Conservation (phyloP, 2,329 filamentous ascomycete species). For the Colletotrichum sp. region DNA sequence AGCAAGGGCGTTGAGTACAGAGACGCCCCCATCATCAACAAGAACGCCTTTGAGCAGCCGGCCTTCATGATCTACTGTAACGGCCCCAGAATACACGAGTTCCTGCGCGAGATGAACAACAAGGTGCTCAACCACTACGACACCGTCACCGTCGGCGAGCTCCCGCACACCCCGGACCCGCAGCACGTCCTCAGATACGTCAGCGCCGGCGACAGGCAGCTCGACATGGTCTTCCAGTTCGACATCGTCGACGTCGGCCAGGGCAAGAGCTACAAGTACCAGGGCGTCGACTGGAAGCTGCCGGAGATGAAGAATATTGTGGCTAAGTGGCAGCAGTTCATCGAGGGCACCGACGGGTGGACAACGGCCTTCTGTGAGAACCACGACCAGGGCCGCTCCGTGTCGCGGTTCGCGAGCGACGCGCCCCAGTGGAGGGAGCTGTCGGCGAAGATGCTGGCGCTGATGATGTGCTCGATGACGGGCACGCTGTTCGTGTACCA, state of each 20-base stretch:
- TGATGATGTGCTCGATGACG: slow-evolving; percentile 49
- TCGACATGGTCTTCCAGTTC: slow-evolving; percentile 76
- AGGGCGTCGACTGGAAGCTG: slow-evolving; percentile 50
- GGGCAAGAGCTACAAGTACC: slow-evolving; percentile 56
- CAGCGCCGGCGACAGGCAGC: slow-evolving; percentile 59
- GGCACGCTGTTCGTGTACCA: slow-evolving; percentile 63
- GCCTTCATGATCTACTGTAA: slow-evolving; percentile 67
- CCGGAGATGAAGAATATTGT: slow-evolving; percentile 54
- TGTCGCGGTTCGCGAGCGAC: slow-evolving; percentile 58
- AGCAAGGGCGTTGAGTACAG: slow-evolving; percentile 66
- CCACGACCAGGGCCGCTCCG: slow-evolving; percentile 62
- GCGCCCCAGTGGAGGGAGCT: slow-evolving; percentile 43
- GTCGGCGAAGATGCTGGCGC: slow-evolving; percentile 59
- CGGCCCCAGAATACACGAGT: slow-evolving; percentile 73
- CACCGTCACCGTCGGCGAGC: slow-evolving; percentile 75
- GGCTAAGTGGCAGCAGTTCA: slow-evolving; percentile 55
- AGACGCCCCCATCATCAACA: slow-evolving; percentile 61
- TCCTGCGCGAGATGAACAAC: slow-evolving; percentile 66
- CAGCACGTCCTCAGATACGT: slow-evolving; percentile 65
- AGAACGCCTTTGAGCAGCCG: slow-evolving; percentile 53
- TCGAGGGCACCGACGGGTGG: slow-evolving; percentile 59
- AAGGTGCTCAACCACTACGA: slow-evolving; percentile 64
- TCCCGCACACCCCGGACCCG: slow-evolving; percentile 66
- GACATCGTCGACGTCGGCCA: slow-evolving; percentile 67
- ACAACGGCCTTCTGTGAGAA: slow-evolving; percentile 67